These are phyloP conservation scores for Aspergillus clavatus DNA, from an alignment of 2,329 filamentous ascomycete genomes.

Conservation along the genomic window DNA sequence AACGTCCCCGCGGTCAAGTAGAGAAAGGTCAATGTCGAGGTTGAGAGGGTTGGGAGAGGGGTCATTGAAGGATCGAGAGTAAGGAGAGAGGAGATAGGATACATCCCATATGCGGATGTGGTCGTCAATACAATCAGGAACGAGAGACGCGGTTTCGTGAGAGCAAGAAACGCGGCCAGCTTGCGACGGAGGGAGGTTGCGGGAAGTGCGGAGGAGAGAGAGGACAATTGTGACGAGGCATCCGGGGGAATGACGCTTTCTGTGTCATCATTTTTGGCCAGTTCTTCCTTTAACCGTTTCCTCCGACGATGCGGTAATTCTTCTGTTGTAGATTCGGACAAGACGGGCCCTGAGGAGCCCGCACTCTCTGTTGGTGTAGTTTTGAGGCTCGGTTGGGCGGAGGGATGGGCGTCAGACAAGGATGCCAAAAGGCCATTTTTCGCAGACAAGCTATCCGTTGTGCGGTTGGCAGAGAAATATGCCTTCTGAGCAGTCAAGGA, in stretches of 20 bases:
- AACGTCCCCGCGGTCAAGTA: slow-evolving; percentile 89
- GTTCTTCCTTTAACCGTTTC: slow-evolving; percentile 38
- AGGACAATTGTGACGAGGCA: slow-evolving; percentile 57
- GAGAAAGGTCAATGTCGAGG: slow-evolving; percentile 79
- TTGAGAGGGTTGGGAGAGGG: slow-evolving; percentile 56
- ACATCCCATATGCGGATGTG: slow-evolving; percentile 86
- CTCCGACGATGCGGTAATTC: slow-evolving; percentile 42
- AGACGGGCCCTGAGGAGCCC: slow-evolving; percentile 16
- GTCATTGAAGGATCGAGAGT: slow-evolving; percentile 68
- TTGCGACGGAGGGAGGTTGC: slow-evolving; percentile 58
- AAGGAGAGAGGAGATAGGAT: slow-evolving; percentile 84
- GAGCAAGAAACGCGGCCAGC: slow-evolving; percentile 75
- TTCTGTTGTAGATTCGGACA: slow-evolving; percentile 15
- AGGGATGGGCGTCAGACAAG: slow-evolving; percentile 21
- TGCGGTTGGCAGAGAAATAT: slow-evolving; percentile 38
- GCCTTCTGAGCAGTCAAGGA: slow-evolving; percentile 31
- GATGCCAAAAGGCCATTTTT: slow-evolving; percentile 26
- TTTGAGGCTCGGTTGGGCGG: slow-evolving; percentile 7
- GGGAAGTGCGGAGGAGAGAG: slow-evolving; percentile 53
- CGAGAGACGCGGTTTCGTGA: slow-evolving; percentile 92
- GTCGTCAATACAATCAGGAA: slow-evolving; percentile 87
- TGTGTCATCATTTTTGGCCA: slow-evolving; percentile 15
- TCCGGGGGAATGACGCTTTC: slow-evolving; percentile 49
- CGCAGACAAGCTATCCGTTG: slow-evolving; percentile 13
- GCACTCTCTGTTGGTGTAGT: slow-evolving; percentile 14